These are phyloP conservation scores for Solanum chaucha DNA, from an alignment of 257 asterid genomes.

Conservation along the genomic window DNA sequence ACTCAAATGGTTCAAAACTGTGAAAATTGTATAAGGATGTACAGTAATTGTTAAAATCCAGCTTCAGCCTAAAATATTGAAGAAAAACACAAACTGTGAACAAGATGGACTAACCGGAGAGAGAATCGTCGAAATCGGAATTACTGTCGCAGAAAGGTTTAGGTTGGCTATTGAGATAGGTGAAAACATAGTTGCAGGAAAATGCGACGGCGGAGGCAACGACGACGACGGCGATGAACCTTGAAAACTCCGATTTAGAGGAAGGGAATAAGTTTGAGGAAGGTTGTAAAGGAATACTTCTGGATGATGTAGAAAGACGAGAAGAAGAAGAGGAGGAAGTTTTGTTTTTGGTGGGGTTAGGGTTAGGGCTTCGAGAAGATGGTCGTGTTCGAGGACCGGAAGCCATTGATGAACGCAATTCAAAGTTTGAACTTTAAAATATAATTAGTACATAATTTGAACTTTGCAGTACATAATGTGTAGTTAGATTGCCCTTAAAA, in stretches of 20 bases:
- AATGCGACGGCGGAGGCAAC: constrained; percentile 58
- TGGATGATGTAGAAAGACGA: too few relatives aligned
- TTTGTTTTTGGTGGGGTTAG: too few relatives aligned
- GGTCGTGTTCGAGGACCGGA: too few relatives aligned
- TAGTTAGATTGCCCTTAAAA: too few relatives aligned
- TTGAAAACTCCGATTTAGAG: constrained; percentile 36
- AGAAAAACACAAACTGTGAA: background rate
- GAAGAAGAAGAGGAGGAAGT: too few relatives aligned
- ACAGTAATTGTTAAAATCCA: background rate
- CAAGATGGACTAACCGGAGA: constrained; percentile 33
- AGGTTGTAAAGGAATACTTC: too few relatives aligned
- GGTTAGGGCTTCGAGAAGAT: too few relatives aligned
- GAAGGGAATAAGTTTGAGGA: constrained; percentile 26
- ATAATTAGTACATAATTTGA: too few relatives aligned
- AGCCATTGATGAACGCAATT: too few relatives aligned
- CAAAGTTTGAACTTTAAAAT: too few relatives aligned
- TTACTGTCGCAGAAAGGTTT: constrained; percentile 53
- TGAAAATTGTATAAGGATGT: background rate
- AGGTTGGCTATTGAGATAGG: constrained; percentile 27
- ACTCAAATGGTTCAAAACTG: background rate
- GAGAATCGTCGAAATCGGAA: constrained; percentile 18
- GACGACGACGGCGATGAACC: constrained; percentile 46
- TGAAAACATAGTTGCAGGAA: constrained; percentile 35
- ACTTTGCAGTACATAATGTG: too few relatives aligned
- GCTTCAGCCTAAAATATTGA: background rate